A percentile compares a stretch with the other conserved stretches of the same genome.
These are phyloP conservation scores for Amanita exitialis DNA, from an alignment of 768 basidiomycete species.

Conservation along the genomic window DNA sequence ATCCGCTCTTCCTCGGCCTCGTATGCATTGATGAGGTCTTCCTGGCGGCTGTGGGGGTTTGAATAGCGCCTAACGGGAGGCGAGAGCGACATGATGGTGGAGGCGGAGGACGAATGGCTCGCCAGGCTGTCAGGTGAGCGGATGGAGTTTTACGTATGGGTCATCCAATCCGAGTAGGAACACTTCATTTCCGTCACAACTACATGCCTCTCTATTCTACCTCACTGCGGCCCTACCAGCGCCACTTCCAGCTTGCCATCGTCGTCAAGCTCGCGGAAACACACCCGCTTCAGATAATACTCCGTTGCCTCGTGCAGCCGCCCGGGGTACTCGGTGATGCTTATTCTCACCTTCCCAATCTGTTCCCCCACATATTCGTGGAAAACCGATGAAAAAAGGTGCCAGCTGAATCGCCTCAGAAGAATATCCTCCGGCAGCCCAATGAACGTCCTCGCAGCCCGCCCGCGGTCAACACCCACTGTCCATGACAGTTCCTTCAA, in stretches of 20 bases:
- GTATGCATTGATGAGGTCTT: constrained; percentile 79
- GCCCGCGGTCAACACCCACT: constrained; percentile 12
- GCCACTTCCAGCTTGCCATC: not conserved
- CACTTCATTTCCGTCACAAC: constrained; percentile 4
- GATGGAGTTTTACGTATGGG: not conserved
- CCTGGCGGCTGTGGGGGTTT: constrained; percentile 45
- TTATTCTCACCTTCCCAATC: constrained; percentile 9
- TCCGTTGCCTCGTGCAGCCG: constrained; percentile 11
- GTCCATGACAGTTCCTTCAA: constrained; percentile 15
- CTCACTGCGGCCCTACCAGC: not conserved
- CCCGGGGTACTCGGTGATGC: constrained; percentile 10
- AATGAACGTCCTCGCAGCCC: constrained; percentile 14
- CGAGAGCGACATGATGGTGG: constrained; percentile 29
- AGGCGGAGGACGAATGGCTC: not conserved
- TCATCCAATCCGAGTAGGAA: not conserved
- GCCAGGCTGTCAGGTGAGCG: not conserved
- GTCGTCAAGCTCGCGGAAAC: not conserved
- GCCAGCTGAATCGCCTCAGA: constrained; percentile 19
- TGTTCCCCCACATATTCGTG: constrained; percentile 5
- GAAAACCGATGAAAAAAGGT: constrained; percentile 16
- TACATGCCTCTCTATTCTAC: not conserved
- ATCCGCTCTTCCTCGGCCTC: constrained; percentile 89
- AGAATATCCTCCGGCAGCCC: constrained; percentile 19
- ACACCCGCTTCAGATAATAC: not conserved
- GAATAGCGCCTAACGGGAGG: constrained; percentile 55